A percentile compares a stretch with the other conserved stretches of the same genome.
Conservation (phyloP, 305 asterid species). For the Fraxinus floribunda region DNA sequence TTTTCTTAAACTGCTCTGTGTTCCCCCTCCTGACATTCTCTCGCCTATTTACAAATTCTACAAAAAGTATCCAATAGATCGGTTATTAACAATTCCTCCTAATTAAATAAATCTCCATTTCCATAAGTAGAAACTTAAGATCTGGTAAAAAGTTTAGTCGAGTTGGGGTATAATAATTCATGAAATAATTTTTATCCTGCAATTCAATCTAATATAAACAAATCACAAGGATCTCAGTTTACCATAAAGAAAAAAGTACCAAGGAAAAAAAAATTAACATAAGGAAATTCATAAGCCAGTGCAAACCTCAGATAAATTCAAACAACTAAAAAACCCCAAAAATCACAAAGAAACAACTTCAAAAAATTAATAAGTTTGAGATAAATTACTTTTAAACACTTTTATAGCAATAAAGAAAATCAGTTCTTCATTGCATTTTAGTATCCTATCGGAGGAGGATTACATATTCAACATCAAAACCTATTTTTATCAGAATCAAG, state of each 20-base stretch:
- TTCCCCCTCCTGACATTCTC: conserved; percentile 82
- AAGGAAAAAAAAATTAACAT: neutral
- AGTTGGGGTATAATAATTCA: neutral
- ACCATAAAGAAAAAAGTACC: conserved; percentile 16
- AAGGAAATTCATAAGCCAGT: conserved; percentile 6
- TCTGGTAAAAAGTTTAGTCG: neutral
- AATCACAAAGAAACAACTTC: neutral
- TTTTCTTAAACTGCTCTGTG: conserved; percentile 83
- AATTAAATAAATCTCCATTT: conserved; percentile 25
- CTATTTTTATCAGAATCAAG: conserved; percentile 15
- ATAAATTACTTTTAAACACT: neutral
- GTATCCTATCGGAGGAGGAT: neutral
- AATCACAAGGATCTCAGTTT: neutral
- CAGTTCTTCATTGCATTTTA: conserved; percentile 5
- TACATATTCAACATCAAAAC: neutral
- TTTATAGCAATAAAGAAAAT: neutral
- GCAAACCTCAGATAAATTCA: conserved; percentile 1
- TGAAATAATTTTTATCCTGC: neutral
- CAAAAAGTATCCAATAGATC: conserved; percentile 21
- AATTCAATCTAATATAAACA: neutral
- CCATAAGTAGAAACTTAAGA: conserved; percentile 8
- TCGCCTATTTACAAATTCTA: conserved; percentile 33
- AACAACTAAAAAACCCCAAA: neutral
- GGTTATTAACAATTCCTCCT: conserved; percentile 18
- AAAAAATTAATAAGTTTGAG: neutral